Conservation (phyloP, 169 alveolate species). For the Plasmodium chabaudi region DNA sequence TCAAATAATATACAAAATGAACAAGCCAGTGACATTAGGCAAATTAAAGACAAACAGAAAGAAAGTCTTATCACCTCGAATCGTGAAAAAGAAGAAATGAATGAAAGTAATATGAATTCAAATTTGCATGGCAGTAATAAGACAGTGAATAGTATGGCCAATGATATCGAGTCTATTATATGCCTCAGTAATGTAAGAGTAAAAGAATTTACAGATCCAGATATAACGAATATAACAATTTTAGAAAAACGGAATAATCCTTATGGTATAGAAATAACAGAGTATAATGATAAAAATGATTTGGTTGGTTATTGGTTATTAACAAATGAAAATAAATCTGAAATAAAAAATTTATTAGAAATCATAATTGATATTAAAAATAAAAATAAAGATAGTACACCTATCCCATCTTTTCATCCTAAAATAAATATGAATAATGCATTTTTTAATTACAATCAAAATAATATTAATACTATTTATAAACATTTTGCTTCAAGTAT, state of each 20-base stretch:
- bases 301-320: constrained; percentile 72
- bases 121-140: not conserved
- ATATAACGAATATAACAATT: constrained; percentile 56
- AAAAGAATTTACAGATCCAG: constrained; percentile 19
- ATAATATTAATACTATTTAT: constrained; percentile 43
- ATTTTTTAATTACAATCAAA: constrained; percentile 32
- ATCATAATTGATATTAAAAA: constrained; percentile 18
- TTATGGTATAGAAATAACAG: constrained; percentile 66
- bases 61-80: not conserved
- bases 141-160: constrained; percentile 5
- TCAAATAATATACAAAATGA: not conserved
- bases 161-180: constrained; percentile 66
- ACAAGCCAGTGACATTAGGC: not conserved
- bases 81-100: not conserved
- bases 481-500: constrained; percentile 46
- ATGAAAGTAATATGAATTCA: not conserved
- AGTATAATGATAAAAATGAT: constrained; percentile 45
- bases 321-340: constrained; percentile 28
- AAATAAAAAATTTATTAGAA: constrained; percentile 10
- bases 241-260: constrained; percentile 63
- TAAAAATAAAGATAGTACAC: constrained; percentile 3
- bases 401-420: constrained; percentile 66
- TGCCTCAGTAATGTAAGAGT: constrained; percentile 36
- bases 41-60: not conserved
- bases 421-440: constrained; percentile 57